Base-by-base conservation (phyloP, 2,329 filamentous ascomycete genomes). In the Oidium heveae region DNA sequence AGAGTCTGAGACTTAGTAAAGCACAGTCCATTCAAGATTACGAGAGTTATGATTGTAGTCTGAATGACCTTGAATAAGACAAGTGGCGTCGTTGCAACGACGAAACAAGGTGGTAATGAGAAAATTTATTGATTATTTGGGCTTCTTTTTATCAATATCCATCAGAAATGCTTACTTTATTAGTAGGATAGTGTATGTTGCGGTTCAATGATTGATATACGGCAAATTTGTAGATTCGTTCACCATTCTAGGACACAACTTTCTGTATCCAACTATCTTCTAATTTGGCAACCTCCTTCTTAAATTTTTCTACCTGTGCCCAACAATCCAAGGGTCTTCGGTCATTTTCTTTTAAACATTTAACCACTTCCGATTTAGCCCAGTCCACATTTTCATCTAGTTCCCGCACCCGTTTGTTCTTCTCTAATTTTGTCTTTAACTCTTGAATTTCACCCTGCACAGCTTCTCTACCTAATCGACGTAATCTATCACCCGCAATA, bases 321-420 rank as follows among this genome's bases (percentile, higher is more conserved):
- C 85, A 95, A 75, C 89, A 96, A 72, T 95, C 85, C 65, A 95
- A 72, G 66, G 89, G 88, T 67, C 86, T 76, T 59, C 86, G 75
- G 69, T 95, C 88, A 67, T 95, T 82, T 64, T 82, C 74, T 58
- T 84, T 74, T 72, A 96, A 72, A 67, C 89, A 96, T 62, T 76
- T 75, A 58, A 91, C 77, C 55, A 95, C 79, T 57, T 81, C 78
- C 61, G 77, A 72, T 68, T 86, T 82, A 20, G 87, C 85, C 65
- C 73, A 75, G 68, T 86, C 80, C 52, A 94, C 79, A 53, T 71
- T 71, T 58, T 81, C 77, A 61, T 87, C 85, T 60, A 86, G 66
- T 57, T 81, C 77, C 63, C 81, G 74, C 57, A 85, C 70, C 64
- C 81, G 72, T 68, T 77, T 81, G 62, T 78, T 72, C 55, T 70